Conservation (phyloP, 352 stramenopile genomes). For the Globisporangium splendens region DNA sequence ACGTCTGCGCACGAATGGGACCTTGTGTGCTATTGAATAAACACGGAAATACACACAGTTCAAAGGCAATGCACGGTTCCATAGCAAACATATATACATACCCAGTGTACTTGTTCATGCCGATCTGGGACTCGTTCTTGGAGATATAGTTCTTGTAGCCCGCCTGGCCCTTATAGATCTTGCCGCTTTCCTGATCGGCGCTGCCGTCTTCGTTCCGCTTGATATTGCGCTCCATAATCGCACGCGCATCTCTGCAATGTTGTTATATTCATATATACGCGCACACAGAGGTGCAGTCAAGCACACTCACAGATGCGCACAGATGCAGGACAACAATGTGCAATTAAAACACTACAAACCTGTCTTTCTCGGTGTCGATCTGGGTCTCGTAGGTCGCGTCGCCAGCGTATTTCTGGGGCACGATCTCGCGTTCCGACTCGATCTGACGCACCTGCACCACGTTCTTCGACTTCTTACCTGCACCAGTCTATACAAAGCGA, state of each 20-base stretch:
- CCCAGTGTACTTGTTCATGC: slow-evolving; percentile 89
- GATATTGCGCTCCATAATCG: slow-evolving; percentile 76
- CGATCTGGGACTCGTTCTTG: slow-evolving; percentile 85
- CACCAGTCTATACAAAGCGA: slow-evolving; percentile 31
- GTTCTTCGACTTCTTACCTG: slow-evolving; percentile 55
- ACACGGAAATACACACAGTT: neutral
- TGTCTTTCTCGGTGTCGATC: slow-evolving; percentile 79
- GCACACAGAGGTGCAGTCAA: neutral
- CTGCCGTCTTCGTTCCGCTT: slow-evolving; percentile 67
- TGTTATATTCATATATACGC: neutral
- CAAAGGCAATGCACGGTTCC: no score
- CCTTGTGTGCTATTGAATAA: slow-evolving; percentile 75
- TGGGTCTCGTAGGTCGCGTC: slow-evolving; percentile 82
- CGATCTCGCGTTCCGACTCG: slow-evolving; percentile 70
- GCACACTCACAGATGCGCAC: neutral
- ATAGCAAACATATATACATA: slow-evolving; percentile 15
- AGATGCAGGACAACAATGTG: no score
- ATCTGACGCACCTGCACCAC: slow-evolving; percentile 53
- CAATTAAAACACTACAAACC: slow-evolving; percentile 20
- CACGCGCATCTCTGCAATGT: slow-evolving; percentile 60
- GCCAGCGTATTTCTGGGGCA: slow-evolving; percentile 74
- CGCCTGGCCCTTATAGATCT: slow-evolving; percentile 79
- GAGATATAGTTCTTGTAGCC: slow-evolving; percentile 87
- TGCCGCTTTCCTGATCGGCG: slow-evolving; percentile 62
- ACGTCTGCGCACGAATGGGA: slow-evolving; percentile 93